Evolutionary conservation across 75 land plant genomes (phyloP), one percentile per base, ranked within the genome.

Genomic region (Picea sitchensis): DNA sequence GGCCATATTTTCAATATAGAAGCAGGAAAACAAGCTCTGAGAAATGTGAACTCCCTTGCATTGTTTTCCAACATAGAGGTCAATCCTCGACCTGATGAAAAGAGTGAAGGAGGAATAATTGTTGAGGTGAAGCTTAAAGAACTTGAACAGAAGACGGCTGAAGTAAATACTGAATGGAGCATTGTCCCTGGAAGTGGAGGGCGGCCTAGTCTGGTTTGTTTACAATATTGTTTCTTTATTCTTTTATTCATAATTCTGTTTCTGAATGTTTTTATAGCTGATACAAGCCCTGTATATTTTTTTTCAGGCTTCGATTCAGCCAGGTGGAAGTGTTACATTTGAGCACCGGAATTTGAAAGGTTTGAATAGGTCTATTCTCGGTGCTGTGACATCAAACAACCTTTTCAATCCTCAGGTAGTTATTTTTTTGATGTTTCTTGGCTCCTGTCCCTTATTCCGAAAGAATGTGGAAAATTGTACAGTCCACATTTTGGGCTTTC

Each of bases 241-340:
- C 21, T 26, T 34, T 60, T 60, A n/a, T 41, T n/a, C 31, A 15
- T 21, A 63, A 65, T 63, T 59, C 34, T 56, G 20, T 58, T 17
- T 9, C 1, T 51, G 56, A 51, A 51, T 51, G 56, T 51, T 51
- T 51, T 51, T 11, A 51, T 51, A 51, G 2, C 56, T 9, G 12
- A 51, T 8, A 47, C 56, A 51, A 51, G 2, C 56, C 56, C 56
- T 51, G 32, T 34, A 32, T 26, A 5, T 62, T 60, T 78, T 78
- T 64, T 77, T 85, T 59, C 81, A 96, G 98, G 93, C 94, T 31
- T 90, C 99, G 34, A 86, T 95, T 58, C 95, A 90, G 61, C 99
- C 99, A n/a, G 99, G 98, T 87, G 98, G 99, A 82, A 96, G 94
- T 72, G 92, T 96, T 47, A 87, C 95, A 20, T 88, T 96, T 90